Conservation (phyloP, 257 asterid genomes). For the Solanum ossicruentum region DNA sequence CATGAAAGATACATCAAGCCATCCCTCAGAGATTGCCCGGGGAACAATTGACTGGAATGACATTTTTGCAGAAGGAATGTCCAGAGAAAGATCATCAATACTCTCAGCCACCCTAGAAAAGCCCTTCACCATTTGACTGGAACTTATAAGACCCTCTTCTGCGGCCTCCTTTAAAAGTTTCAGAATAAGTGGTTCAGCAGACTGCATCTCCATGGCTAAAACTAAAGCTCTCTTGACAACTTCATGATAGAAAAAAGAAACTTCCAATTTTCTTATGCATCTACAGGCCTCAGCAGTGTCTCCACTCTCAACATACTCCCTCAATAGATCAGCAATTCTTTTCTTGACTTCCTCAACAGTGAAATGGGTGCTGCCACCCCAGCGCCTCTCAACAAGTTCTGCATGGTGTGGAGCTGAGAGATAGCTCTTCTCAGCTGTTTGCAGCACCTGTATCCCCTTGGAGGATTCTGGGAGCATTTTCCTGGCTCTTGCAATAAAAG, state of each 20-base stretch:
- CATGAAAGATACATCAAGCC: conserved; percentile 70
- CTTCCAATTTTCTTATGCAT: conserved; percentile 85
- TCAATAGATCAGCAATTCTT: conserved; percentile 73
- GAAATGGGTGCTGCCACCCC: conserved; percentile 99
- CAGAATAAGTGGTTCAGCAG: conserved; percentile 53
- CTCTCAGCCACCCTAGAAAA: conserved; percentile 71
- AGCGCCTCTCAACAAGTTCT: conserved; percentile 84
- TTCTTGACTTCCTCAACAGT: conserved; percentile 91
- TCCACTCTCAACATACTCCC: conserved; percentile 81
- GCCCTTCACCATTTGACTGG: conserved; percentile 91
- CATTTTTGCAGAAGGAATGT: conserved; percentile 81
- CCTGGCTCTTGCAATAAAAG: conserved; percentile 69
- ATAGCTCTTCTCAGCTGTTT: conserved; percentile 83
- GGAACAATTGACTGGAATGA: conserved; percentile 45
- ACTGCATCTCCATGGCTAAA: conserved; percentile 70
- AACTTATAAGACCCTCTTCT: conserved; percentile 87
- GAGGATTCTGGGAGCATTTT: conserved; percentile 64
- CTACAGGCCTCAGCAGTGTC: conserved; percentile 90
- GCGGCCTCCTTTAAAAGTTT: conserved; percentile 78
- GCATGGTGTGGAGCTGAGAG: conserved; percentile 99
- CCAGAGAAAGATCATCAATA: conserved; percentile 94
- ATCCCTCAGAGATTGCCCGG: conserved; percentile 71
- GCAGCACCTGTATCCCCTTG: conserved; percentile 68
- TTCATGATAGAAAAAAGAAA: conserved; percentile 92
- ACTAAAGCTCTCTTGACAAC: conserved; percentile 88